A percentile compares a stretch with the other conserved stretches of the same genome.
Evolutionary conservation across 768 basidiomycete species (phyloP).

Genomic region (Lactarius evosmus): DNA sequence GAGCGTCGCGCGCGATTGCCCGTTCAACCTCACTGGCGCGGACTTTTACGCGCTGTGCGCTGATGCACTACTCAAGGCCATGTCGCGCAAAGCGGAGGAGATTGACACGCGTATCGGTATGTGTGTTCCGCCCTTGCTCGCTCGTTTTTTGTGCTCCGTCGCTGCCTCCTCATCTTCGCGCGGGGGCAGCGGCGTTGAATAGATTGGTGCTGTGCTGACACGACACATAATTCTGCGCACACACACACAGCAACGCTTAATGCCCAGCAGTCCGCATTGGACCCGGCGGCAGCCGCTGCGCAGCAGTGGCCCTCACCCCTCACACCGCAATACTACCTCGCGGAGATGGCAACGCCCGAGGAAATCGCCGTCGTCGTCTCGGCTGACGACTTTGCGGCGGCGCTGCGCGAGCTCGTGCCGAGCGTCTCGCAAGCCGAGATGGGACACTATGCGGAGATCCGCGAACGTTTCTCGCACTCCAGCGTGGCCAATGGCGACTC

Average conservation of each 20-base stretch:
- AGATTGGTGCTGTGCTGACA: conserved; percentile 1
- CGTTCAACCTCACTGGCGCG: conserved; percentile 94
- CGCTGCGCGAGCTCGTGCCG: conserved; percentile 67
- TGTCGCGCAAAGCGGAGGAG: conserved; percentile 80
- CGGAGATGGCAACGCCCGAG: conserved; percentile 66
- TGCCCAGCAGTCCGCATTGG: conserved; percentile 38
- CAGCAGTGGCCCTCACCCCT: conserved; percentile 54
- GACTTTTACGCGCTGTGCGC: conserved; percentile 98
- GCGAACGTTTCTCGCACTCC: conserved; percentile 58
- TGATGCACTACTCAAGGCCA: conserved; percentile 93
- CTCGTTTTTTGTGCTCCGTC: no score
- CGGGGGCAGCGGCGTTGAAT: no score
- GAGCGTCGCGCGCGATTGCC: conserved; percentile 66
- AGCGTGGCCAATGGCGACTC: conserved; percentile 30
- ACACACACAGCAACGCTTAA: conserved; percentile 42
- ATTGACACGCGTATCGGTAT: conserved; percentile 74
- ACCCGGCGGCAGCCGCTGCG: conserved; percentile 31
- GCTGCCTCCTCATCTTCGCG: no score
- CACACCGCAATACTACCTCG: conserved; percentile 87
- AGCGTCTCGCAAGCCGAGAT: conserved; percentile 85
- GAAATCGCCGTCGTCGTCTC: conserved; percentile 78
- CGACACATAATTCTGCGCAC: not conserved
- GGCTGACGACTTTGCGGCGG: conserved; percentile 69
- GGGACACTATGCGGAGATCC: conserved; percentile 74
- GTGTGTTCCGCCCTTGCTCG: no score